Conservation (phyloP, 495 filamentous ascomycete genomes). For the Schizothecium vesticola region DNA sequence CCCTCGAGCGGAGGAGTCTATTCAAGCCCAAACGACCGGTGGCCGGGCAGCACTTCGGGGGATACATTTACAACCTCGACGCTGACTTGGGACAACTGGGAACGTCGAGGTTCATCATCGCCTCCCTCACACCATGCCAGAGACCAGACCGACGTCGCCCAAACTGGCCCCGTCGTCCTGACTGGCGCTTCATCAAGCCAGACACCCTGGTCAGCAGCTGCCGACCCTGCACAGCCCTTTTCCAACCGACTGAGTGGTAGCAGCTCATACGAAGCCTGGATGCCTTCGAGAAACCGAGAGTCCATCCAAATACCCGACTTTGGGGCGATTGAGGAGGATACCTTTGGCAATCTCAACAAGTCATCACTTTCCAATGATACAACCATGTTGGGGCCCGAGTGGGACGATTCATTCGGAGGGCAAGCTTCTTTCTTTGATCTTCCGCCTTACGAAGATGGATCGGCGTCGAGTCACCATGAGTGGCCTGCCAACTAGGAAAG, state of each 20-base stretch:
- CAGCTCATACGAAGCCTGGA: not conserved
- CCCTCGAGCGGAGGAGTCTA: not conserved
- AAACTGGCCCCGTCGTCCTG: not conserved
- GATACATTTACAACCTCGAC: not conserved
- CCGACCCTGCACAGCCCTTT: not conserved
- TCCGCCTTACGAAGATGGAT: not conserved
- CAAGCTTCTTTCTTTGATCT: not conserved
- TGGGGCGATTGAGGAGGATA: not conserved
- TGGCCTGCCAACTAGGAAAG: not conserved
- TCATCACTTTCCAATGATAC: not conserved
- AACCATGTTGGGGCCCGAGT: not conserved
- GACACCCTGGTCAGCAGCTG: not conserved
- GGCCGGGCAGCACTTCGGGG: not conserved
- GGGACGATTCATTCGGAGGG: not conserved
- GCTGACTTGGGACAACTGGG: not conserved
- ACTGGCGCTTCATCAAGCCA: not conserved
- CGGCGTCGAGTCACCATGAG: not conserved
- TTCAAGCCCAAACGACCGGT: not conserved
- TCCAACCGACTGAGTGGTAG: not conserved
- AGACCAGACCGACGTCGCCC: not conserved
- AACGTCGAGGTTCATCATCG: not conserved
- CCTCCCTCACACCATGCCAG: not conserved
- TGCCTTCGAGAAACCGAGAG: not conserved
- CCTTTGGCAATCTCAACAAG: not conserved
- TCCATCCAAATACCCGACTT: not conserved